A percentile compares a stretch with the other conserved stretches of the same genome.
These are phyloP conservation scores for Agrocybe chaxingu DNA, from an alignment of 768 basidiomycete species.

Conservation along the genomic window DNA sequence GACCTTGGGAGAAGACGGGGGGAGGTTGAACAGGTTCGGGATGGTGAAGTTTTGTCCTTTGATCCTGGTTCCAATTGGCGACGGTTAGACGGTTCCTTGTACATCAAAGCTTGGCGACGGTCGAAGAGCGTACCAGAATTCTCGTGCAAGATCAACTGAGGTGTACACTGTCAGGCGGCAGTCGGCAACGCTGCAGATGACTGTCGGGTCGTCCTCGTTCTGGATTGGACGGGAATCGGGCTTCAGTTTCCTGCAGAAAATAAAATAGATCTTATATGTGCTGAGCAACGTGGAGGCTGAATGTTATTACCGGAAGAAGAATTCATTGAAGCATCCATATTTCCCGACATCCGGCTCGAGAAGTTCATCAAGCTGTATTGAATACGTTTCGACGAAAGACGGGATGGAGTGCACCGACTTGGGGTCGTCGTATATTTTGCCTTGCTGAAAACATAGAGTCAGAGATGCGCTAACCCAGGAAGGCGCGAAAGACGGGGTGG, in stretches of 20 bases:
- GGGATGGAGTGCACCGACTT: conserved; percentile 50
- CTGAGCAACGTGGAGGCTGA: not conserved
- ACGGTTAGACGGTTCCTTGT: not conserved
- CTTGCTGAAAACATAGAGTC: conserved; percentile 34
- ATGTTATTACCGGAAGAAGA: conserved; percentile 56
- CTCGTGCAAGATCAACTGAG: conserved; percentile 51
- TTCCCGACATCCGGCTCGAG: conserved; percentile 56
- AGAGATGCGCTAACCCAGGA: not conserved
- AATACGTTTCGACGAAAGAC: conserved; percentile 54
- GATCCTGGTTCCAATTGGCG: conserved; percentile 35
- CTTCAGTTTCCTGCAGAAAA: conserved; percentile 43
- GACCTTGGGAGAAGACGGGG: conserved; percentile 38
- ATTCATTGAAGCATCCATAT: conserved; percentile 74
- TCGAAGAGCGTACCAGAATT: conserved; percentile 55
- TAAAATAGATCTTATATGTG: not conserved
- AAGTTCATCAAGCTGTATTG: conserved; percentile 56
- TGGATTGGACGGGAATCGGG: conserved; percentile 60
- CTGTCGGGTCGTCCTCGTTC: conserved; percentile 44
- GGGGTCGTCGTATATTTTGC: conserved; percentile 51
- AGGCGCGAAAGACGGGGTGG: not conserved
- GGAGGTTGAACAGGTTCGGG: conserved; percentile 50
- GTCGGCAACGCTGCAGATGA: conserved; percentile 68
- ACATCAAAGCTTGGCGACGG: not conserved
- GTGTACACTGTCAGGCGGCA: conserved; percentile 70
- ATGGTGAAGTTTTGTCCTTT: conserved; percentile 74